These are phyloP conservation scores for Camelina sativa DNA, from an alignment of 345 rosid species.

Conservation along the genomic window DNA sequence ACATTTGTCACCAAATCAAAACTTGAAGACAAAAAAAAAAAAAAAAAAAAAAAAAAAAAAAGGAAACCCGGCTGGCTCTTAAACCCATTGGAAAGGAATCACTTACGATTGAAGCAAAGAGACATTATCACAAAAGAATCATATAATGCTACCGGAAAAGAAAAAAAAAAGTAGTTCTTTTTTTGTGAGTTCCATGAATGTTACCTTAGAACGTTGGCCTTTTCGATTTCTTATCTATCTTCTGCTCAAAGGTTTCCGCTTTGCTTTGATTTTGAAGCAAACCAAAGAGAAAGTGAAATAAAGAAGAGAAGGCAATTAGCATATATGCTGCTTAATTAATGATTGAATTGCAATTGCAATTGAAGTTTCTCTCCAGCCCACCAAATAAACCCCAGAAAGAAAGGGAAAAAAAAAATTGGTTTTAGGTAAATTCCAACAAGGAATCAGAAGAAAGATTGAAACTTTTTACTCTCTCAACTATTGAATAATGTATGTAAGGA, in stretches of 20 bases:
- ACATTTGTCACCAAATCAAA: conserved; percentile 25
- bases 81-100: conserved; percentile 58
- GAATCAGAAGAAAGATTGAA: conserved; percentile 42
- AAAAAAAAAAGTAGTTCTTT: conserved; percentile 41
- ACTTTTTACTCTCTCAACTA: conserved; percentile 28
- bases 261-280: conserved; percentile 45
- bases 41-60: conserved; percentile 31
- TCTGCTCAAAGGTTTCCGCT: conserved; percentile 53
- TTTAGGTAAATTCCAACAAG: background rate
- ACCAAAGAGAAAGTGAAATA: conserved; percentile 32
- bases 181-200: background rate
- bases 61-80: conserved; percentile 19
- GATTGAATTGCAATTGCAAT: conserved; percentile 40
- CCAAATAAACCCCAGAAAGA: conserved; percentile 19
- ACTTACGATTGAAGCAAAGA: conserved; percentile 78
- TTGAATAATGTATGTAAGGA: conserved; percentile 11
- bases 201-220: conserved; percentile 42
- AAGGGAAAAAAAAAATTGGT: background rate
- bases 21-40: conserved; percentile 16
- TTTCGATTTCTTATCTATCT: conserved; percentile 45
- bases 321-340: conserved; percentile 44
- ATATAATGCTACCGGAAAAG: conserved; percentile 2
- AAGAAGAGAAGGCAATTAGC: conserved; percentile 51
- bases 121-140: conserved; percentile 43
- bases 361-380: conserved; percentile 26